Conservation (phyloP, 2,329 filamentous ascomycete species). For the Aspergillus bombycis region DNA sequence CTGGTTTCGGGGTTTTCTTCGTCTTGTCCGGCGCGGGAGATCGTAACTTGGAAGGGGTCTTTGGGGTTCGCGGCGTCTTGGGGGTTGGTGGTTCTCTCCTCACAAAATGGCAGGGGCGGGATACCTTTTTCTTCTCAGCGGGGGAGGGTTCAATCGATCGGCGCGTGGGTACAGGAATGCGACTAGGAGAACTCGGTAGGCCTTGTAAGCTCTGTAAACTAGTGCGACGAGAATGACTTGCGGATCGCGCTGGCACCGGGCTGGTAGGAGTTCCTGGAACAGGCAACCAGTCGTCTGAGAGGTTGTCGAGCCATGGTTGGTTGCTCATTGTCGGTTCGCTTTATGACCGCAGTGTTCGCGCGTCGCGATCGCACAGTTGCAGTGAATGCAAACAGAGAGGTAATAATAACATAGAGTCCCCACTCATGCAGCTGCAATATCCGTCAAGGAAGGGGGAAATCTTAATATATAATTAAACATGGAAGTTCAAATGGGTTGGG, state of each 20-base stretch:
- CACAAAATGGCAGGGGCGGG: slow-evolving; percentile 39
- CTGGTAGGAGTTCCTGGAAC: slow-evolving; percentile 41
- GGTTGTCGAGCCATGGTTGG: slow-evolving; percentile 49
- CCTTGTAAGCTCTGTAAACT: slow-evolving; percentile 28
- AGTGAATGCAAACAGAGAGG: slow-evolving; percentile 20
- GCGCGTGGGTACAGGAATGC: slow-evolving; percentile 42
- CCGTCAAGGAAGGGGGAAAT: slow-evolving; percentile 3
- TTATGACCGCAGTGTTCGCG: slow-evolving; percentile 18
- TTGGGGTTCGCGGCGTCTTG: slow-evolving; percentile 36
- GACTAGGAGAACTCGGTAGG: slow-evolving; percentile 34
- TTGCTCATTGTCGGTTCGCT: slow-evolving; percentile 31
- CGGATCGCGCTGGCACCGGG: slow-evolving; percentile 27
- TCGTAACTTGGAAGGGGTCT: slow-evolving; percentile 31
- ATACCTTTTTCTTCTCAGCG: slow-evolving; percentile 35
- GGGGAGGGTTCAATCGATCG: slow-evolving; percentile 36
- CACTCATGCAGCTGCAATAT: slow-evolving; percentile 13
- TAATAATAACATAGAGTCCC: slow-evolving; percentile 23
- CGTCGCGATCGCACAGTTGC: slow-evolving; percentile 23
- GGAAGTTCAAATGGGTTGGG: neutral
- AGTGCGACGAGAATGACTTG: slow-evolving; percentile 30
- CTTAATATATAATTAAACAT: slow-evolving; percentile 7
- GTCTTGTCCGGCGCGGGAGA: slow-evolving; percentile 30
- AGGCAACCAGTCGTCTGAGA: slow-evolving; percentile 49
- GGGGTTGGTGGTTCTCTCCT: slow-evolving; percentile 37
- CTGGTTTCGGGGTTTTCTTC: slow-evolving; percentile 31